Percentiles rank a stretch among this genome's conserved stretches.
Conservation (phyloP, 1,284 basidiomycete genomes). For the Cystobasidium sp. region DNA sequence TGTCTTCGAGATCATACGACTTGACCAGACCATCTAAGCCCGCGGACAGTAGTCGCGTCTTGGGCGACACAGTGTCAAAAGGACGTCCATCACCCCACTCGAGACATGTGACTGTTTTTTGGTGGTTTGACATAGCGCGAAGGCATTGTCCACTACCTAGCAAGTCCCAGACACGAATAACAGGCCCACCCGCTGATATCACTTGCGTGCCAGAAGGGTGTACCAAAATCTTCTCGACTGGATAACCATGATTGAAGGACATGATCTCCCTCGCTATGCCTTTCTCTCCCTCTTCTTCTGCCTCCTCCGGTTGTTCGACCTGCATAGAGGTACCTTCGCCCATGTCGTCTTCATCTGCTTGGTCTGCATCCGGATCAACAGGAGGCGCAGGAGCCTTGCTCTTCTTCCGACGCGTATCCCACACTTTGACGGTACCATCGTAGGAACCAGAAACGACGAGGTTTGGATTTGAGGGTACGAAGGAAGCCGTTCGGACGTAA, state of each 20-base stretch:
- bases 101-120: conserved; percentile 93
- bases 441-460: conserved; percentile 92
- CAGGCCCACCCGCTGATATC: conserved; percentile 86
- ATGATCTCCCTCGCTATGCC: conserved; percentile 69
- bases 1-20: conserved; percentile 87
- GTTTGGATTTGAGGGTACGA: conserved; percentile 79
- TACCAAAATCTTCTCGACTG: conserved; percentile 93
- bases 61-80: conserved; percentile 63
- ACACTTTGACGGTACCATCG: conserved; percentile 86
- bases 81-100: conserved; percentile 63
- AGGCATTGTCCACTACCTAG: conserved; percentile 66
- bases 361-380: not conserved
- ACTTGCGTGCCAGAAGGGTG: conserved; percentile 88
- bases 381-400: conserved; percentile 1
- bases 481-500: conserved; percentile 90
- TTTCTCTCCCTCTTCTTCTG: conserved; percentile 22
- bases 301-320: conserved; percentile 42
- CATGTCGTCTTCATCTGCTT: conserved; percentile 56
- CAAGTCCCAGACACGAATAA: conserved; percentile 93
- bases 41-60: conserved; percentile 79
- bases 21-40: conserved; percentile 97
- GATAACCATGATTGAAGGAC: conserved; percentile 64
- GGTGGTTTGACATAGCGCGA: conserved; percentile 90
- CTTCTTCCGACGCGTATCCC: conserved; percentile 65
- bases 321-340: conserved; percentile 71